Evolutionary conservation across 768 basidiomycete genomes (phyloP).

Genomic region (Tulasnella sp.): DNA sequence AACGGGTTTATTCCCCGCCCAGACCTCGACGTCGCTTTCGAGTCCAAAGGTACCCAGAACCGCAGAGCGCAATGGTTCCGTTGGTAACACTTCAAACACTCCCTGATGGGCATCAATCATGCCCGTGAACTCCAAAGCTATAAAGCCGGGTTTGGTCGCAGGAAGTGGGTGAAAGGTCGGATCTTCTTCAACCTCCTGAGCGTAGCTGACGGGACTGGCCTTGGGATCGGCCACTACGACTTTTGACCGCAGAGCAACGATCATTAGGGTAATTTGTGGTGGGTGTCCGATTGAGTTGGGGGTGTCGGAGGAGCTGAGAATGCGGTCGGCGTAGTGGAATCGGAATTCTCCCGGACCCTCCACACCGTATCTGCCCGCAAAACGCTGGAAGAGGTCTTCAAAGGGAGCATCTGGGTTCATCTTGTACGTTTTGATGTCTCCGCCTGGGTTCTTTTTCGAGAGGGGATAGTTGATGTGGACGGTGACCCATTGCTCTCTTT

Average conservation of each 20-base stretch:
- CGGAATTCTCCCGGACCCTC: neutral
- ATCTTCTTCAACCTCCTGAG: conserved; percentile 3
- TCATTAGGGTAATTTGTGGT: conserved; percentile 8
- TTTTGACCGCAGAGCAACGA: neutral
- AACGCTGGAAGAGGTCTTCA: neutral
- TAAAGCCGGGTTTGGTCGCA: neutral
- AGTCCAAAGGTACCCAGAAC: neutral
- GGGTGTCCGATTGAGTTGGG: conserved; percentile 5
- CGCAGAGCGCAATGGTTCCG: neutral
- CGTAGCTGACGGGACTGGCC: conserved; percentile 2
- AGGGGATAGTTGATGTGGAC: neutral
- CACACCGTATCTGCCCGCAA: neutral
- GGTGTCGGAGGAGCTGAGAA: neutral
- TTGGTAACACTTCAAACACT: neutral
- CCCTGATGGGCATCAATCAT: neutral
- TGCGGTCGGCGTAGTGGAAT: neutral
- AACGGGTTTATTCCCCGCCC: neutral
- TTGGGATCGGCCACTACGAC: neutral
- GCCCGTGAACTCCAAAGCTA: neutral
- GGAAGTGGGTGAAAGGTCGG: neutral
- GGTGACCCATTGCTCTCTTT: conserved; percentile 16
- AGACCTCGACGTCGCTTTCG: neutral
- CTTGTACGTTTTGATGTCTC: neutral
- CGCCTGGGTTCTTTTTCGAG: neutral
- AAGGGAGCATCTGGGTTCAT: neutral